phyloP scores from a whole-genome alignment of 1,284 basidiomycete genomes.

The Ganoderma leucocontextum region DNA sequence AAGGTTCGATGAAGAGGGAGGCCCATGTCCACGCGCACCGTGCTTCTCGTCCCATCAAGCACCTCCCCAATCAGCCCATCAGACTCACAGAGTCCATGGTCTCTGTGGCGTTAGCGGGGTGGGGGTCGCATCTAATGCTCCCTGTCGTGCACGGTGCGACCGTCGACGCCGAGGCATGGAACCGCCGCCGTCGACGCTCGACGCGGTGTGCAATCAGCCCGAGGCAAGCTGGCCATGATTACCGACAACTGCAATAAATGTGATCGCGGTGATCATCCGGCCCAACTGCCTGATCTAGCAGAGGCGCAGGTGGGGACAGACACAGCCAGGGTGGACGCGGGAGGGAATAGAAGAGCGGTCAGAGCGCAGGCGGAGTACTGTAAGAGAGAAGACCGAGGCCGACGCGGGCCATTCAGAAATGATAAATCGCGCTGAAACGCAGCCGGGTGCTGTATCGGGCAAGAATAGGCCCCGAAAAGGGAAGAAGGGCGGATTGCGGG shows the following conservation, averaged over 20 bases:
- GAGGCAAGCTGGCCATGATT: conserved; percentile 21
- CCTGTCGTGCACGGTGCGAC: conserved; percentile 24
- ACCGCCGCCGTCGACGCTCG: neutral
- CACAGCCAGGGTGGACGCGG: neutral
- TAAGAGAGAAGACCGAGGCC: neutral
- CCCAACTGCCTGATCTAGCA: neutral
- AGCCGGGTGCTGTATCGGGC: conserved; percentile 17
- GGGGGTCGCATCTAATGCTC: conserved; percentile 26
- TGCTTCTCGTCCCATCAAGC: conserved; percentile 36
- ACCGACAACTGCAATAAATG: conserved; percentile 19
- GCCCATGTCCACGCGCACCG: conserved; percentile 33
- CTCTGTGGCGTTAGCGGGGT: conserved; percentile 34
- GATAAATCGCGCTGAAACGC: neutral
- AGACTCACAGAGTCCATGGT: conserved; percentile 31
- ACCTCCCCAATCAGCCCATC: conserved; percentile 35
- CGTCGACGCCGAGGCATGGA: conserved; percentile 24
- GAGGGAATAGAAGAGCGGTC: conserved; percentile 11
- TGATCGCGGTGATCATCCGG: conserved; percentile 23
- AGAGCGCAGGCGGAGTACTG: conserved; percentile 3
- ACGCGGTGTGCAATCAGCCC: neutral
- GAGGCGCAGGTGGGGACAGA: neutral
- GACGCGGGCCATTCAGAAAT: neutral
- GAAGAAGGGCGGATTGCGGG: conserved; percentile 31
- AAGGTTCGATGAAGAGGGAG: conserved; percentile 25
- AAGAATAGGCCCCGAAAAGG: conserved; percentile 22